Conservation (phyloP, 2,329 filamentous ascomycete genomes). For the Sclerotinia trifoliorum region DNA sequence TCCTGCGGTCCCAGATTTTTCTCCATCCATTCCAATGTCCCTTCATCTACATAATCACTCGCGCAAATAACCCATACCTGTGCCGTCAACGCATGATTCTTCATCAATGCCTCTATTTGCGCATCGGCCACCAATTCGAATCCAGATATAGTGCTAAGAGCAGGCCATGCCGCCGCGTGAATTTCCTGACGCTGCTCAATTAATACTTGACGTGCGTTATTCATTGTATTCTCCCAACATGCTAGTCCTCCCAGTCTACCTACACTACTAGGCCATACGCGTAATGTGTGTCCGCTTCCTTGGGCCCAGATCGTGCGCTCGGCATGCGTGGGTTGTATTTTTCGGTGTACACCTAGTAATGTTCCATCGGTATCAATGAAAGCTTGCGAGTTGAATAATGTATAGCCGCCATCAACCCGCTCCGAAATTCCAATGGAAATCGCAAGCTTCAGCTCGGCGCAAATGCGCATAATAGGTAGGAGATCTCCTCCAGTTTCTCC, state of each 20-base stretch:
- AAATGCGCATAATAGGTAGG: constrained; percentile 4
- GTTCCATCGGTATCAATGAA: constrained; percentile 3
- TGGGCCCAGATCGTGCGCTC: constrained; percentile 8
- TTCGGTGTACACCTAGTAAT: constrained; percentile 1
- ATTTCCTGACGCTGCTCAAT: constrained; percentile 10
- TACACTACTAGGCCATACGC: background rate
- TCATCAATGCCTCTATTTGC: constrained; percentile 48
- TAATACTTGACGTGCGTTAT: constrained; percentile 4
- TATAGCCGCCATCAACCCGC: background rate
- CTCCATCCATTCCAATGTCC: constrained; percentile 41
- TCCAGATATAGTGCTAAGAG: background rate
- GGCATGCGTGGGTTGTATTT: background rate
- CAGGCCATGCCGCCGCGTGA: constrained; percentile 2
- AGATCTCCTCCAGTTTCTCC: background rate
- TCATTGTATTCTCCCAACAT: constrained; percentile 11
- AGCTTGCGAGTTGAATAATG: constrained; percentile 3
- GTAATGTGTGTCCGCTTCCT: constrained; percentile 4
- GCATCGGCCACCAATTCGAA: background rate
- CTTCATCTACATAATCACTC: constrained; percentile 45
- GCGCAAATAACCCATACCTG: constrained; percentile 47
- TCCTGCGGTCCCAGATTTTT: constrained; percentile 8
- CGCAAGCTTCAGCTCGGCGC: background rate
- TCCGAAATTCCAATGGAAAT: constrained; percentile 4
- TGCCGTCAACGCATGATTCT: constrained; percentile 46
- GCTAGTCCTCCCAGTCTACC: constrained; percentile 3